A percentile compares a stretch with the other conserved stretches of the same genome.
These are phyloP conservation scores for Geotrichum histeridarum DNA, from an alignment of 1,139 yeast species.

Conservation along the genomic window DNA sequence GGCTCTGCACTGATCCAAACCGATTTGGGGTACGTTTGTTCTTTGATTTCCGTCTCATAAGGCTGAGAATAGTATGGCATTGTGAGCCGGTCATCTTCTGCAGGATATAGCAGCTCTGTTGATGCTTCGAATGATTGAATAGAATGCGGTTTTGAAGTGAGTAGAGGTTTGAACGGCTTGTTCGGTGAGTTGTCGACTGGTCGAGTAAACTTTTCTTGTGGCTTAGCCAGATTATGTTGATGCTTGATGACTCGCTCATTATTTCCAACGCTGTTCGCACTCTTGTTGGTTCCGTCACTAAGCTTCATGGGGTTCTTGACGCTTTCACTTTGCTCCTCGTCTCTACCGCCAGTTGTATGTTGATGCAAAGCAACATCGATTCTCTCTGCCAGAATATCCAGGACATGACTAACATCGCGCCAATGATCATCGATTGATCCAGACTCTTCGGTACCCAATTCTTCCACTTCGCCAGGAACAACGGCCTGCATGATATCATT, in stretches of 20 bases:
- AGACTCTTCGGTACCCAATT: slow-evolving; percentile 36
- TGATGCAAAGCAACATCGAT: slow-evolving; percentile 62
- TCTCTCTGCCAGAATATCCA: slow-evolving; percentile 72
- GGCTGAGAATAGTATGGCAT: slow-evolving; percentile 77
- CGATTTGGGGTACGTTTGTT: slow-evolving; percentile 62
- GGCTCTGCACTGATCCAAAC: slow-evolving; percentile 50
- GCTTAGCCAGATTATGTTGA: slow-evolving; percentile 53
- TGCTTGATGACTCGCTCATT: slow-evolving; percentile 26
- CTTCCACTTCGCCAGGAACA: slow-evolving; percentile 36
- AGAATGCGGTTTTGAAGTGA: slow-evolving; percentile 68
- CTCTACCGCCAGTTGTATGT: neutral
- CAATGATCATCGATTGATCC: slow-evolving; percentile 49
- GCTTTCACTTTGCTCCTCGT: slow-evolving; percentile 20
- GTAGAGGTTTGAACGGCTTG: slow-evolving; percentile 70
- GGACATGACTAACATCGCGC: slow-evolving; percentile 55
- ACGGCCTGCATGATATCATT: slow-evolving; percentile 49
- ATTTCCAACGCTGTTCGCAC: slow-evolving; percentile 11
- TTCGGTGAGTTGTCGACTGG: slow-evolving; percentile 64
- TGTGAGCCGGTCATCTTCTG: slow-evolving; percentile 30
- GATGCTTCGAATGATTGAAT: slow-evolving; percentile 52
- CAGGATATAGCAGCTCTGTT: slow-evolving; percentile 34
- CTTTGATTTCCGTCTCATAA: slow-evolving; percentile 67
- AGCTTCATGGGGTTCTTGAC: slow-evolving; percentile 44
- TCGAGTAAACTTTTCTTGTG: slow-evolving; percentile 58
- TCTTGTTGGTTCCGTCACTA: slow-evolving; percentile 41